Base-by-base conservation (phyloP, 2,329 filamentous ascomycete genomes). In the Xylariaceae sp. region DNA sequence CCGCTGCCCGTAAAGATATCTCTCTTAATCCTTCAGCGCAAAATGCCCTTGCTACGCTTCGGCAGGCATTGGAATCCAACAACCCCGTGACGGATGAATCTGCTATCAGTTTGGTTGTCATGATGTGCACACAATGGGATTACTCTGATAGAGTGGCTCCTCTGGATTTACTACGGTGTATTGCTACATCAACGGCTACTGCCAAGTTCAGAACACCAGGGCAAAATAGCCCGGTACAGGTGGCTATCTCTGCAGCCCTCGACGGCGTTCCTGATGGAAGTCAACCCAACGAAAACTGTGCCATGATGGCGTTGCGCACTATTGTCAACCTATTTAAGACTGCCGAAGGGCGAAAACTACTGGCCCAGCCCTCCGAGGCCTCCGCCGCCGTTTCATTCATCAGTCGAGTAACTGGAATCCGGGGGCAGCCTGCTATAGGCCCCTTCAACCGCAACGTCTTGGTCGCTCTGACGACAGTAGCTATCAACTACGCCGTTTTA, bases 241-340 rank as follows among this genome's bases (percentile, higher is more conserved):
- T 79, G 5, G 76, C 77, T 17, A 73, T 83, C 2, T 66, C 67
- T 5, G 71, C 71, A 39, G 65, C 76, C 33, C 58, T 80, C 61
- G 62, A 73, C 62, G 59, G 75, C 71, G 39, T 84, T 1, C 79
- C 87, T 2, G 85, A 88, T 50, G 81, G 86, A 7, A 73, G 75
- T 4, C 76, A 82, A 0, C 80, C 89, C 0, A 87, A 86, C 33
- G 82, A 88, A 50, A 97, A 97, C 74, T 92, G 92, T 64, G 84
- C 86, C 9, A 96, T 98, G 88, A 90, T 99, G 80, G 87, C 89
- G 0, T 80, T 92, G 11, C 89, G 95, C 3, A 85, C 88, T 12
- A 81, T 98, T 45, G 88, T 87, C 26, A 99, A 99, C 66, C 78
- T 97, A 6, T 96, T 97, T 69, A 83, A 85, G 58, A 91, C 90